Percentiles rank a stretch among this genome's conserved stretches.
These are phyloP conservation scores for Chalciporus sp. DNA, from an alignment of 1,284 basidiomycete species.

Conservation along the genomic window DNA sequence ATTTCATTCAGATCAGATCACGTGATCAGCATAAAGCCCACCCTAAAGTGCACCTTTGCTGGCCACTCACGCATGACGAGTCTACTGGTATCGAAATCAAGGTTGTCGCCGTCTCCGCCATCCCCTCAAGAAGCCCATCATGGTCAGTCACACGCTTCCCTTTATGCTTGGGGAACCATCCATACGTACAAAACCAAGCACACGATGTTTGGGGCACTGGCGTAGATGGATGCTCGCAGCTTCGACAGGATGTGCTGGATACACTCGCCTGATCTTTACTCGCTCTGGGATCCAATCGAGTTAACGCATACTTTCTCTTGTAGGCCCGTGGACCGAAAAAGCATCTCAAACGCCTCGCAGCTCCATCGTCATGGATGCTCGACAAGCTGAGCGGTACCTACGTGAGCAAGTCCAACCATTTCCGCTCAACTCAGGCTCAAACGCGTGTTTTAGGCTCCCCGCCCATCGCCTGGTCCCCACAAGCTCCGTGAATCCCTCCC, in stretches of 20 bases:
- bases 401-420: conserved; percentile 52
- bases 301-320: conserved; percentile 24
- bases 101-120: conserved; percentile 19
- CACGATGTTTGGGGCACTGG: background rate
- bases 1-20: no score
- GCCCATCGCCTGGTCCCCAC: conserved; percentile 97
- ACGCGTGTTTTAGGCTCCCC: conserved; percentile 69
- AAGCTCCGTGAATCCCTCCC: conserved; percentile 98
- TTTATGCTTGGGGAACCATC: background rate
- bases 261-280: conserved; percentile 1
- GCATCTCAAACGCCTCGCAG: conserved; percentile 97
- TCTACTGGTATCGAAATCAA: conserved; percentile 23
- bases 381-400: conserved; percentile 99
- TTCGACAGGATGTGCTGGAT: conserved; percentile 24
- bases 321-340: conserved; percentile 98
- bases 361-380: conserved; percentile 99
- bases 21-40: conserved; percentile 14
- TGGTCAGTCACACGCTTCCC: conserved; percentile 30
- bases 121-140: conserved; percentile 34
- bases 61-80: background rate
- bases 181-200: background rate
- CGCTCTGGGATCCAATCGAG: background rate
- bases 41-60: conserved; percentile 18
- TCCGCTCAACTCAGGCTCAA: conserved; percentile 8
- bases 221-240: conserved; percentile 28